Base-by-base conservation (phyloP, 106 monocot genomes). In the Posidonia australis region DNA sequence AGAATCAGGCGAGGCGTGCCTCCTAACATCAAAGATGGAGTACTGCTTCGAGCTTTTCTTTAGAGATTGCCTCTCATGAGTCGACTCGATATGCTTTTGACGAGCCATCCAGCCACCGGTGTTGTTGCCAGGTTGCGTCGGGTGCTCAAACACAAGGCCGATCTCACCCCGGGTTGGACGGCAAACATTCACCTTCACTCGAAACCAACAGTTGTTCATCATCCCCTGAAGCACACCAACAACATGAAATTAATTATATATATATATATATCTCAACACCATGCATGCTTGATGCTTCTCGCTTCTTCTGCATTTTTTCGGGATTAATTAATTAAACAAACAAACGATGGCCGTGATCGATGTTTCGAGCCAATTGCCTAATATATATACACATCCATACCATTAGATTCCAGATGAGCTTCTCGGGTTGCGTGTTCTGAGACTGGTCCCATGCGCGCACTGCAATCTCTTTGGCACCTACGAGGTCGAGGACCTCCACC, bases 191-290 rank as follows among this genome's bases (percentile, higher is more conserved):
- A 87, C 53, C 72, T 81, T 82, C 32, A 87, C 84, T 25, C 75
- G 66, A 77, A 90, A 91, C 96, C 96, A 98, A 70, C 96, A 98
- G 68, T 98, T 90, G 82, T 98, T 98, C 96, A 98, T 90, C 96
- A 98, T 98, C 6, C 96, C 96, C 94, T 96, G 83, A 30, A 77
- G 13, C 9, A 60, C 5, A 1, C 31, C 22, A 6, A n/a, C 54
- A n/a, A n/a, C n/a, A n/a, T n/a, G n/a, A n/a, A n/a, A n/a, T n/a
- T n/a, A n/a, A n/a, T n/a, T n/a, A n/a, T n/a, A n/a, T n/a, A n/a
- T n/a, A n/a, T n/a, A n/a, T n/a, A n/a, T n/a, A n/a, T n/a, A n/a
- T n/a, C n/a, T n/a, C n/a, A n/a, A n/a, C n/a, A n/a, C n/a, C n/a
- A n/a, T n/a, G n/a, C n/a, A n/a, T n/a, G n/a, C n/a, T n/a, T n/a